Conservation (phyloP, 208 protist genomes). For the Wallacemonas sp. region DNA sequence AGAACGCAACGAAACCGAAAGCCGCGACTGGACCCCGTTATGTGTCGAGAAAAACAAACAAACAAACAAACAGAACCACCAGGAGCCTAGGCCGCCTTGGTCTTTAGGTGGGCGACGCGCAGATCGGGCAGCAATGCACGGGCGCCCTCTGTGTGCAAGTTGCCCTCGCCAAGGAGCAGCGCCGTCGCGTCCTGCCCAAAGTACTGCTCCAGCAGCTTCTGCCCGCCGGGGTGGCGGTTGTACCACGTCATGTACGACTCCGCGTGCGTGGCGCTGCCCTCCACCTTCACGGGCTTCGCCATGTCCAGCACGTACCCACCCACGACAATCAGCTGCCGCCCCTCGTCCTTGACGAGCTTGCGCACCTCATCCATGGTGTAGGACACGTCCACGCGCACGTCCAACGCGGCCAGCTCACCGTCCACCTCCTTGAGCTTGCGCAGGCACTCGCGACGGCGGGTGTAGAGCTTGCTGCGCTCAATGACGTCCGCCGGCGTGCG, state of each 20-base stretch:
- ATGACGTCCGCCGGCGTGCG: constrained; percentile 31
- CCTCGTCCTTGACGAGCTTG: constrained; percentile 17
- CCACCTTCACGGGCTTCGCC: constrained; percentile 19
- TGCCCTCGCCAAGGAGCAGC: constrained; percentile 30
- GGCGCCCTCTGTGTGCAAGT: constrained; percentile 39
- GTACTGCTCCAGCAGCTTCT: constrained; percentile 36
- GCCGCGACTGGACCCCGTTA: no score
- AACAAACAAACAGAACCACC: constrained; percentile 15
- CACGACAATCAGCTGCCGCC: constrained; percentile 34
- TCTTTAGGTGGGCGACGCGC: constrained; percentile 29
- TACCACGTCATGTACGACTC: constrained; percentile 31
- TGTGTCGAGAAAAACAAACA: constrained; percentile 12
- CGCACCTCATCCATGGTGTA: constrained; percentile 33
- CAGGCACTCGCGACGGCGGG: constrained; percentile 17
- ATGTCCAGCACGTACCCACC: constrained; percentile 46
- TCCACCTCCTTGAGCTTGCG: constrained; percentile 16
- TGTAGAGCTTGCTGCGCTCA: constrained; percentile 25
- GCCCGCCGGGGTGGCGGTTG: constrained; percentile 49
- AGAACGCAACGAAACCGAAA: constrained; percentile 18
- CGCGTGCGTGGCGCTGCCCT: constrained; percentile 20
- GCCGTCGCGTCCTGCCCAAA: constrained; percentile 43
- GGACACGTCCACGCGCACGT: constrained; percentile 11
- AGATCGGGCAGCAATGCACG: constrained; percentile 36
- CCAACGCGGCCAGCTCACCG: constrained; percentile 18
- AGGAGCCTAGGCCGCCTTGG: background rate